Evolutionary conservation across 1,284 basidiomycete species (phyloP), one percentile per base, ranked within the genome.

Genomic region (Malassezia sp.): DNA sequence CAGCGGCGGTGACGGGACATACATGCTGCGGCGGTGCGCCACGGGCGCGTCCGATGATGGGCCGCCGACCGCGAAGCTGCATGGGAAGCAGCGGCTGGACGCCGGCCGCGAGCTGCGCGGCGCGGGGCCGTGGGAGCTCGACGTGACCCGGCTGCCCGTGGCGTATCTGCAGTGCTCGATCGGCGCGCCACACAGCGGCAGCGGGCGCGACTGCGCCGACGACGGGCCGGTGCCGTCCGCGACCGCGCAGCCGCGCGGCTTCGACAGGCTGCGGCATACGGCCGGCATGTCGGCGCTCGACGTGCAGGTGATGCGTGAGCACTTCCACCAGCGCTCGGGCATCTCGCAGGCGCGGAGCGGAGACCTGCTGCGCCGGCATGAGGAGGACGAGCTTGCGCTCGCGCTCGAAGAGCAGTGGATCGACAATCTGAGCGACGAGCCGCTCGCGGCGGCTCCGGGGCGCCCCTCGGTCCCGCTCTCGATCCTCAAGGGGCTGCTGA

Each of bases 351-450:
- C 36, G 11, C 48, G 28, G 15, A 45, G 38, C 20, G 52, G 52
- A n/a, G 52, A 54, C 33, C n/a, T 54, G 28, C 20, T 54, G 2
- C 42, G 52, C 2, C 33, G 32, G 18, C 31, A 33, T 4, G 52
- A 54, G 9, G 52, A 54, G 29, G 42, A 54, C 8, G 50, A 55
- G 17, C 36, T 49, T 18, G 45, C 46, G 11, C 41, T 46, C 18
- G 35, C 40, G 26, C 26, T 55, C 17, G 53, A 55, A 32, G 53
- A 55, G 32, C 53, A 55, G 24, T 55, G 53, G 53, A 55, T 55
- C 23, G 53, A 55, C 20, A 43, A 35, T 24, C 39, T 49, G 41
- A 50, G 33, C 14, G 37, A 49, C n/a, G 26, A 42, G 23, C 18
- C 22, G 11, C 8, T 41, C 15, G 20, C 26, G 7, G 18, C 10